These are phyloP conservation scores for Collybiopsis luxurians DNA, from an alignment of 768 basidiomycete species.

Conservation along the genomic window DNA sequence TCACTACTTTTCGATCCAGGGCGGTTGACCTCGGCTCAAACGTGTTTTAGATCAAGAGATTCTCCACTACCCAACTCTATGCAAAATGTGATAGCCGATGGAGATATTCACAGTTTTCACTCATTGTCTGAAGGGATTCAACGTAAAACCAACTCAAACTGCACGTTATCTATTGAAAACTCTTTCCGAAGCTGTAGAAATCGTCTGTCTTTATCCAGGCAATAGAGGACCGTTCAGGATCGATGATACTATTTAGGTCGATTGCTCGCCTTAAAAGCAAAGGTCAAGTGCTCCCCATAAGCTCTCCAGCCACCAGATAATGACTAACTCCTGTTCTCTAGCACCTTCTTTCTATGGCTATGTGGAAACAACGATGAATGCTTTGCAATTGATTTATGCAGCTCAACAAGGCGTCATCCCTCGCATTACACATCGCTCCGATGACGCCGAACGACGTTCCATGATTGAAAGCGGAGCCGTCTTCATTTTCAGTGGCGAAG, in stretches of 20 bases:
- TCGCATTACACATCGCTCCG: constrained; percentile 78
- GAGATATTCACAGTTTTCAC: too few species aligned
- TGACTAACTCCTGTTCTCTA: constrained; percentile 41
- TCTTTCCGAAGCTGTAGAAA: constrained; percentile 38
- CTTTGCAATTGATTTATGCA: constrained; percentile 80
- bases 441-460: constrained; percentile 70
- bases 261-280: constrained; percentile 35
- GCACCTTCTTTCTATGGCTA: constrained; percentile 72
- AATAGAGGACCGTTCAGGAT: neutral
- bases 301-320: constrained; percentile 42
- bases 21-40: too few species aligned
- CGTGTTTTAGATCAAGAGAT: too few species aligned
- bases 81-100: too few species aligned
- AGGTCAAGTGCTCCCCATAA: constrained; percentile 8
- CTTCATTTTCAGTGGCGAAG: constrained; percentile 87
- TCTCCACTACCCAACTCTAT: too few species aligned
- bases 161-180: constrained; percentile 40
- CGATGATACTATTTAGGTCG: constrained; percentile 22
- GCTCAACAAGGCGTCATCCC: constrained; percentile 77
- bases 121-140: too few species aligned
- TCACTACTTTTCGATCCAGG: too few species aligned
- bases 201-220: constrained; percentile 19
- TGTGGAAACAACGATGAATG: constrained; percentile 79
- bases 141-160: too few species aligned
- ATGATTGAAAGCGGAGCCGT: constrained; percentile 71